These are phyloP conservation scores for Acacia confusa DNA, from an alignment of 306 rosid genomes.

Conservation along the genomic window DNA sequence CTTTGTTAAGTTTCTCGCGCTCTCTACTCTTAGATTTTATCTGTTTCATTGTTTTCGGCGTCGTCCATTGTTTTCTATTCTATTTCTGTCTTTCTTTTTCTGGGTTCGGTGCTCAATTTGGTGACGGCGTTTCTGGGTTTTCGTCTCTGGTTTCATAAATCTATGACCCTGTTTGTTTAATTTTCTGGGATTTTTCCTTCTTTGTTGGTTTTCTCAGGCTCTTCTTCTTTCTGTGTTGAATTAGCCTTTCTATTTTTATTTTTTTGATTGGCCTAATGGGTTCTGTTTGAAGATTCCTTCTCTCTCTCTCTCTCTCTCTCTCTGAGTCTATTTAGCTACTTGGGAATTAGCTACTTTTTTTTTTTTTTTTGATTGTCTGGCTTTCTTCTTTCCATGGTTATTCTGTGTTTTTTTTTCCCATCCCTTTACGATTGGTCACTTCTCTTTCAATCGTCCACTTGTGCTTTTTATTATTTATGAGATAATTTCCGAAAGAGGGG, in stretches of 20 bases:
- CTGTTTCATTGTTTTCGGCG: constrained; percentile 30
- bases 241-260: constrained; percentile 6
- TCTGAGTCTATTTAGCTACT: constrained; percentile 33
- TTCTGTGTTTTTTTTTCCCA: constrained; percentile 31
- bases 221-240: constrained; percentile 3
- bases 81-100: constrained; percentile 1
- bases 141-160: constrained; percentile 4
- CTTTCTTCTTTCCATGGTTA: constrained; percentile 41
- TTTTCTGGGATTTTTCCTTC: neutral
- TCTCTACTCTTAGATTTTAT: constrained; percentile 33
- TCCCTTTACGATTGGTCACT: constrained; percentile 41
- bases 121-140: neutral
- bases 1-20: constrained; percentile 30
- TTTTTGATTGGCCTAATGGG: constrained; percentile 26
- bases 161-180: neutral
- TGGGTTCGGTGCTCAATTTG: constrained; percentile 14
- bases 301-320: constrained; percentile 33
- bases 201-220: neutral
- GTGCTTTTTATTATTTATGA: constrained; percentile 12
- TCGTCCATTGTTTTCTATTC: constrained; percentile 19
- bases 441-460: constrained; percentile 26
- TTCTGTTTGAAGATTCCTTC: constrained; percentile 36
- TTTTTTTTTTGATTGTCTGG: constrained; percentile 14
- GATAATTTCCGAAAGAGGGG: constrained; percentile 22
- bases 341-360: constrained; percentile 31